A percentile compares a stretch with the other conserved stretches of the same genome.
Evolutionary conservation across 768 basidiomycete species (phyloP).

Genomic region (Gloeopeniophorella convolvens): DNA sequence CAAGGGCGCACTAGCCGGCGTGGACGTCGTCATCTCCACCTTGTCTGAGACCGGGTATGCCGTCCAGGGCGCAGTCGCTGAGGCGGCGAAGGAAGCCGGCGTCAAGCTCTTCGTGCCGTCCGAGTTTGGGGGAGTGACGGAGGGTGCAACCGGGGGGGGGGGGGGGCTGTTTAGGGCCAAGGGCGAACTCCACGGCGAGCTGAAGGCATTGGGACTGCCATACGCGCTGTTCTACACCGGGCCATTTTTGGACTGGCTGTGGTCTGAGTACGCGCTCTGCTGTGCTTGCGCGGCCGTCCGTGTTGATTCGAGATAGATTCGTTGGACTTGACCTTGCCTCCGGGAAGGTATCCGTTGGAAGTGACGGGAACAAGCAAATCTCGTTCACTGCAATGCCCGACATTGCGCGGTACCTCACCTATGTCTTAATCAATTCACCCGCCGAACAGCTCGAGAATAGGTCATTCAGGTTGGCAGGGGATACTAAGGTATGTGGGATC

Average conservation of each 20-base stretch:
- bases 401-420: conserved; percentile 6
- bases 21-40: conserved; percentile 18
- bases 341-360: conserved; percentile 6
- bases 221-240: conserved; percentile 15
- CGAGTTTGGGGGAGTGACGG: conserved; percentile 24
- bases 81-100: conserved; percentile 23
- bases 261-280: not conserved
- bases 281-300: not conserved
- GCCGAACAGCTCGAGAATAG: not conserved
- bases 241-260: conserved; percentile 4
- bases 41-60: conserved; percentile 3
- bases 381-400: conserved; percentile 15
- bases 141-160: conserved; percentile 1
- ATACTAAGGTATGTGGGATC: not conserved
- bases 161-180: not conserved
- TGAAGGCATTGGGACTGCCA: conserved; percentile 9
- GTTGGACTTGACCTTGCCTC: not conserved
- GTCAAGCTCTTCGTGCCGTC: conserved; percentile 28
- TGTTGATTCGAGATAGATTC: not conserved
- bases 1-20: conserved; percentile 2
- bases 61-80: conserved; percentile 18
- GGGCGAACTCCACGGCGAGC: not conserved
- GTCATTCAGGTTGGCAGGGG: not conserved
- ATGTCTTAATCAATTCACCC: conserved; percentile 10
- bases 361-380: conserved; percentile 8